These are phyloP conservation scores for Leishmania martiniquensis DNA, from an alignment of 208 protist species.

Conservation along the genomic window DNA sequence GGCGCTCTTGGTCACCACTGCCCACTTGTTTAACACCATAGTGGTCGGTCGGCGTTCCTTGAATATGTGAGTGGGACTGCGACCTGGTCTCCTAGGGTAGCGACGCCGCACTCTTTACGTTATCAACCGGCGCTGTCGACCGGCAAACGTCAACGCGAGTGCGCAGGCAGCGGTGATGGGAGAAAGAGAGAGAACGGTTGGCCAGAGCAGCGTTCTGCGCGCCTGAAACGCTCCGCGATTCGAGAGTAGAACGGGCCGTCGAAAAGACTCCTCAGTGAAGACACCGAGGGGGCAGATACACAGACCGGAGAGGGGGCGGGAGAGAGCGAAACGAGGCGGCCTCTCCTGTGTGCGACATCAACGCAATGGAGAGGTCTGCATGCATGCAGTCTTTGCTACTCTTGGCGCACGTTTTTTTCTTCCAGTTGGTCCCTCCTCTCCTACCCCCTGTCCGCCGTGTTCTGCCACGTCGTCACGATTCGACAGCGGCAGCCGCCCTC, in stretches of 20 bases:
- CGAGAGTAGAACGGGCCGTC: not conserved
- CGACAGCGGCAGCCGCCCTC: not conserved
- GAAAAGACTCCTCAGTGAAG: not conserved
- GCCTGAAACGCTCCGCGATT: not conserved
- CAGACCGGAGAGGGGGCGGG: not conserved
- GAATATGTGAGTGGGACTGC: not conserved
- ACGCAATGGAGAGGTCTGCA: not conserved
- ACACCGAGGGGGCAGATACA: too few relatives aligned
- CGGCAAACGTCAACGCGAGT: not conserved
- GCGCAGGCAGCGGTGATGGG: not conserved
- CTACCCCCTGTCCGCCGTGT: too few relatives aligned
- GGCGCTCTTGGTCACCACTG: constrained; percentile 79
- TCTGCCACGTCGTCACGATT: not conserved
- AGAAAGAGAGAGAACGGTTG: too few relatives aligned
- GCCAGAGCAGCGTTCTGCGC: not conserved
- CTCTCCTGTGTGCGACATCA: not conserved
- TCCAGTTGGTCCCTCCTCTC: not conserved
- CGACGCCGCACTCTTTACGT: not conserved
- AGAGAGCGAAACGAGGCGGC: not conserved
- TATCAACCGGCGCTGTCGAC: not conserved
- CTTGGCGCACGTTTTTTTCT: not conserved
- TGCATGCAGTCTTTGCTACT: too few relatives aligned
- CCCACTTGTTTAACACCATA: constrained; percentile 93
- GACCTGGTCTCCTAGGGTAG: not conserved
- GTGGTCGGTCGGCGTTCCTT: not conserved